Evolutionary conservation across 306 rosid species (phyloP).

Genomic region (Cotoneaster glaucophyllus): DNA sequence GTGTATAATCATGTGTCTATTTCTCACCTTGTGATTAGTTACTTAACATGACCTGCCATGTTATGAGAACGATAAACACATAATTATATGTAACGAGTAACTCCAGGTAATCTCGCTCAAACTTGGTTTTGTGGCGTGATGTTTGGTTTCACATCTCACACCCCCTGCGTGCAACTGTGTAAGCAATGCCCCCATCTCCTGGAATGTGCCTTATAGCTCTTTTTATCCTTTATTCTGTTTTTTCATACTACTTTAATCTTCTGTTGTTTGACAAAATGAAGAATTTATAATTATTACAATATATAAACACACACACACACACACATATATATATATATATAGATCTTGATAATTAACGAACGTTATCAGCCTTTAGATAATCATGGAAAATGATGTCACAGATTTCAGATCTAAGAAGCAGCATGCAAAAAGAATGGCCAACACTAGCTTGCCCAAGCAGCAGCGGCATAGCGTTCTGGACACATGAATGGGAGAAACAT

Average conservation of each 20-base stretch:
- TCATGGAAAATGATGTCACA: background rate
- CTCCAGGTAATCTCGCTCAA: background rate
- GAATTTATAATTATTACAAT: background rate
- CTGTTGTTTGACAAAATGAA: background rate
- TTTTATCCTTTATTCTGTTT: background rate
- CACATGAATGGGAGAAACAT: conserved; percentile 73
- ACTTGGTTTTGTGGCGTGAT: background rate
- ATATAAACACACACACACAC: no score
- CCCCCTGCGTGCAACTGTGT: conserved; percentile 5
- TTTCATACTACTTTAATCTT: background rate
- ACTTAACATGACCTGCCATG: no score
- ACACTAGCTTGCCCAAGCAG: conserved; percentile 70
- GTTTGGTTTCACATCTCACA: background rate
- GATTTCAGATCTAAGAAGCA: conserved; percentile 30
- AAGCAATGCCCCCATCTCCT: background rate
- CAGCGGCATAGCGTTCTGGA: conserved; percentile 50
- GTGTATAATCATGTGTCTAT: no score
- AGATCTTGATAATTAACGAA: background rate
- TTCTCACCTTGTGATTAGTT: background rate
- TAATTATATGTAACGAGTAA: background rate
- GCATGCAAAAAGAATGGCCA: conserved; percentile 52
- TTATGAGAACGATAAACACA: no score
- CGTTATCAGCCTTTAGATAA: background rate
- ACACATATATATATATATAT: no score
- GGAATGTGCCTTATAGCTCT: background rate